Percentiles rank a stretch among this genome's conserved stretches.
Evolutionary conservation across 306 rosid species (phyloP).

Genomic region (Lathyrus sativus): DNA sequence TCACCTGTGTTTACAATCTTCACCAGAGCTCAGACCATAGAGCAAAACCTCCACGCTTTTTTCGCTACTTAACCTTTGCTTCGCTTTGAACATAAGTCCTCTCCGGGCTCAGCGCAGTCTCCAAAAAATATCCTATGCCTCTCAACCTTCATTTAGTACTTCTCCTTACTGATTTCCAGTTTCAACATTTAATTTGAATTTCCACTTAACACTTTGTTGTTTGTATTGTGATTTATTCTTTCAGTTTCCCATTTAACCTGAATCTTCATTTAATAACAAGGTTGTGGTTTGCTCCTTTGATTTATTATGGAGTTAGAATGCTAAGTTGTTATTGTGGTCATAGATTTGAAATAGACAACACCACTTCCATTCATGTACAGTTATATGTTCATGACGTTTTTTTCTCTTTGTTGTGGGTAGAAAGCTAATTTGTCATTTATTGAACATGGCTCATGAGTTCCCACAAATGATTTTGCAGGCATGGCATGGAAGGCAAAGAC

Average conservation of each 20-base stretch:
- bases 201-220: background rate
- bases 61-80: too few species aligned
- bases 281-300: background rate
- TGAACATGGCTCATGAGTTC: constrained; percentile 33
- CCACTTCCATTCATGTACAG: constrained; percentile 23
- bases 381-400: constrained; percentile 9
- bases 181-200: background rate
- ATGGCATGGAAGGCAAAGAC: constrained; percentile 99
- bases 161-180: too few species aligned
- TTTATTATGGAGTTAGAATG: background rate
- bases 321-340: background rate
- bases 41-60: too few species aligned
- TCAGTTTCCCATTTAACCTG: background rate
- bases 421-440: constrained; percentile 24
- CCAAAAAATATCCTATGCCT: too few species aligned
- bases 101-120: too few species aligned
- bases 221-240: background rate
- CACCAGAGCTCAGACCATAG: too few species aligned
- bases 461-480: constrained; percentile 53
- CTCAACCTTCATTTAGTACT: too few species aligned
- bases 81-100: too few species aligned
- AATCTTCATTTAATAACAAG: background rate
- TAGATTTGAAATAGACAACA: background rate
- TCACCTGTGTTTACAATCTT: too few species aligned
- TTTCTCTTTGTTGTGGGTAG: constrained; percentile 23